A percentile compares a stretch with the other conserved stretches of the same genome.
phyloP scores from a whole-genome alignment of 2,329 filamentous ascomycete genomes.

The Nothopassalora personata region DNA sequence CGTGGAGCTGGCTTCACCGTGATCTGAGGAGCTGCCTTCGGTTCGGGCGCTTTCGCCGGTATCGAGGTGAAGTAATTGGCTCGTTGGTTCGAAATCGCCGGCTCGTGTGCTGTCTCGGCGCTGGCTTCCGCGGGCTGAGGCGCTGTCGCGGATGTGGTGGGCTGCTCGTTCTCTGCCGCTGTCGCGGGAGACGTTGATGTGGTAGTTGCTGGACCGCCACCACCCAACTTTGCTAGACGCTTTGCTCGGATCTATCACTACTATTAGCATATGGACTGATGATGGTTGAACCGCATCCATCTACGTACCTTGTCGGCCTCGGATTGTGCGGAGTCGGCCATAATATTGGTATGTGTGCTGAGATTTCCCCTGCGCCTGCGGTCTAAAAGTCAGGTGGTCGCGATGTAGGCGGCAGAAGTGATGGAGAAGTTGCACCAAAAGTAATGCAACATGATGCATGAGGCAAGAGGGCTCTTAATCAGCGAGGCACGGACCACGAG shows the following conservation, averaged over 20 bases:
- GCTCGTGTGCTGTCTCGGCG: conserved; percentile 7
- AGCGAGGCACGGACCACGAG: background rate
- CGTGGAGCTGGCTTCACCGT: conserved; percentile 25
- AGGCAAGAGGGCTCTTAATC: background rate
- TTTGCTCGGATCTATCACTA: conserved; percentile 57
- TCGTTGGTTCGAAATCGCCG: conserved; percentile 9
- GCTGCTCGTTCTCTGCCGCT: conserved; percentile 5
- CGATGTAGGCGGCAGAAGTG: background rate
- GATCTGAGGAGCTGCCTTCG: conserved; percentile 31
- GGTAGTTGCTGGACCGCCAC: conserved; percentile 25
- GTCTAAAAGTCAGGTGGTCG: background rate
- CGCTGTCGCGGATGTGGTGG: conserved; percentile 14
- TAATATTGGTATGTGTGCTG: background rate
- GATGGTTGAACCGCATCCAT: background rate
- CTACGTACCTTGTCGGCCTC: conserved; percentile 44
- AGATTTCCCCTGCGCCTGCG: background rate
- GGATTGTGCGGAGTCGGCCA: conserved; percentile 32
- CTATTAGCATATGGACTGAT: conserved; percentile 10
- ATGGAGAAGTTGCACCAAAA: background rate
- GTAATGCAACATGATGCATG: background rate
- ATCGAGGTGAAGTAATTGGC: conserved; percentile 27
- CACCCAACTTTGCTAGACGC: conserved; percentile 59
- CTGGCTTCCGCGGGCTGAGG: conserved; percentile 10
- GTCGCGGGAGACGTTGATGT: conserved; percentile 7
- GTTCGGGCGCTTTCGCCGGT: conserved; percentile 23